Conservation (phyloP, 2,329 filamentous ascomycete genomes). For the Colletotrichum musicola region DNA sequence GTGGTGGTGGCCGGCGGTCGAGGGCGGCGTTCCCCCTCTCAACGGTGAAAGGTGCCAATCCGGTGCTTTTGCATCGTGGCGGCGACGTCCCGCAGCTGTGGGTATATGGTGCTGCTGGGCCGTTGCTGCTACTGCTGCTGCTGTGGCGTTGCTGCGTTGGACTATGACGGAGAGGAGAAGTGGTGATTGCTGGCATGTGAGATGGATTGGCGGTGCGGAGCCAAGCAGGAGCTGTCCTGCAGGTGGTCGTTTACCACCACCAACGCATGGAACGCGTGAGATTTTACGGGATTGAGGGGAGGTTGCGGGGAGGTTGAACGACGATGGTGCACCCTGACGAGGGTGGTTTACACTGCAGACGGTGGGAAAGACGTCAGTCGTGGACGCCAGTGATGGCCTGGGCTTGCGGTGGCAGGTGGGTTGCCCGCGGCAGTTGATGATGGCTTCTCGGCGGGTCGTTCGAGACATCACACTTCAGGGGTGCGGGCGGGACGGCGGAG, state of each 20-base stretch:
- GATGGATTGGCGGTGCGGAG: not conserved
- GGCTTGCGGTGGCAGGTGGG: not conserved
- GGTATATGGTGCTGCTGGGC: conserved; percentile 1
- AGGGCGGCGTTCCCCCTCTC: too few relatives aligned
- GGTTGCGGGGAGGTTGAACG: too few relatives aligned
- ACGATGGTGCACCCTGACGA: too few relatives aligned
- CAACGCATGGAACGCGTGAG: too few relatives aligned
- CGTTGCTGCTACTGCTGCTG: not conserved
- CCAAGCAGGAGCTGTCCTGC: not conserved
- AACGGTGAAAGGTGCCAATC: conserved; percentile 16
- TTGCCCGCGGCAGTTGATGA: not conserved
- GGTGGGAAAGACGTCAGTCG: too few relatives aligned
- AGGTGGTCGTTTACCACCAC: not conserved
- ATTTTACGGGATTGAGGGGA: too few relatives aligned
- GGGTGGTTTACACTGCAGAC: too few relatives aligned
- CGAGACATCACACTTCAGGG: too few relatives aligned
- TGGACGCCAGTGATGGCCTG: too few relatives aligned
- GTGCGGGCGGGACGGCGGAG: too few relatives aligned
- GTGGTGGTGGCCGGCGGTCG: not conserved
- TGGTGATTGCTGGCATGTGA: not conserved
- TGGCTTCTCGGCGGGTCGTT: not conserved
- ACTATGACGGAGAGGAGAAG: not conserved
- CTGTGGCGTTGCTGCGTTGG: not conserved
- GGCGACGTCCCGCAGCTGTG: not conserved
- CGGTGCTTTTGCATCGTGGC: conserved; percentile 23